These are phyloP conservation scores for Gynandropsis gynandra DNA, from an alignment of 345 rosid species.

Conservation along the genomic window DNA sequence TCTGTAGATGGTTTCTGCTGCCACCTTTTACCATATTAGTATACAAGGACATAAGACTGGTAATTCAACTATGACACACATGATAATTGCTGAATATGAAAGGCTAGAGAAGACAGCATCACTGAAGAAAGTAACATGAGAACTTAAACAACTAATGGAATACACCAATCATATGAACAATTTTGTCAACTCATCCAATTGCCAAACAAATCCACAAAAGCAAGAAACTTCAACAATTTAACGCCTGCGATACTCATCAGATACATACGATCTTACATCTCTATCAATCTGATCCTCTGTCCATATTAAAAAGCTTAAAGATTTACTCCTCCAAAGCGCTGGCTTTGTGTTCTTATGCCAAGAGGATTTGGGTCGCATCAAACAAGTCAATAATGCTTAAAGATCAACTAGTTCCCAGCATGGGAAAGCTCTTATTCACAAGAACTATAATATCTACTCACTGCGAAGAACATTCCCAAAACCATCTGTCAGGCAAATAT, in stretches of 20 bases:
- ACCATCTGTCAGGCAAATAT: background rate
- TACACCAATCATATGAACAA: too few relatives aligned
- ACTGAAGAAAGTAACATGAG: background rate
- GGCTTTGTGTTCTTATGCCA: too few relatives aligned
- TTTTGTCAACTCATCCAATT: background rate
- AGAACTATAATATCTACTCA: background rate
- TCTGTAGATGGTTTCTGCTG: conserved; percentile 41
- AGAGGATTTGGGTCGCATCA: too few relatives aligned
- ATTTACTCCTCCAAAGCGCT: too few relatives aligned
- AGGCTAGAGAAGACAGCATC: background rate
- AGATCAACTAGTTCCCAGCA: background rate
- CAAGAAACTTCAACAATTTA: background rate
- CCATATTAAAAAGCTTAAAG: too few relatives aligned
- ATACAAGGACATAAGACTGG: conserved; percentile 35
- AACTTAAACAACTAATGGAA: background rate
- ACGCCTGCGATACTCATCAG: too few relatives aligned
- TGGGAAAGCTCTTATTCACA: background rate
- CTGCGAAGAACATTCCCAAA: background rate
- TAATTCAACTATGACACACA: conserved; percentile 15
- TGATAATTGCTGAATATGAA: background rate
- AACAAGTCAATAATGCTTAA: too few relatives aligned
- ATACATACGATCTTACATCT: too few relatives aligned
- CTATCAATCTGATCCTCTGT: too few relatives aligned
- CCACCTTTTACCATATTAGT: conserved; percentile 75
- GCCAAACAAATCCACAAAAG: background rate